Evolutionary conservation across 192 early-diverging fungal species (phyloP).

Genomic region (Dissophora ornata): DNA sequence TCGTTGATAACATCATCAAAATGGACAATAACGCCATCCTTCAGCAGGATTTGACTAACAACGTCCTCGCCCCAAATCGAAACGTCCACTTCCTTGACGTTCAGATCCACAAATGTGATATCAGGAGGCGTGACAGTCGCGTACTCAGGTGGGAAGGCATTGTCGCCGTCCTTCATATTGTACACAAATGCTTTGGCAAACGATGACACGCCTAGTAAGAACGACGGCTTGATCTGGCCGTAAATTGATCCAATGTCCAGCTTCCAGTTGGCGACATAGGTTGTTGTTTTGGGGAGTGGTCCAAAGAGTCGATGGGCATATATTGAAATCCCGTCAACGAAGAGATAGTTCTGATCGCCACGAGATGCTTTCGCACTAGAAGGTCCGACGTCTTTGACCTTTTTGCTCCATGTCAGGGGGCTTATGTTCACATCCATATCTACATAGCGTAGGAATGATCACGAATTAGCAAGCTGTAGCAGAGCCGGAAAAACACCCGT

Average conservation of each 20-base stretch:
- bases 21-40: constrained; percentile 71
- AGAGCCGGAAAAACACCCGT: too few relatives aligned
- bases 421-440: constrained; percentile 70
- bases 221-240: constrained; percentile 74
- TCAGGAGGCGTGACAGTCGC: constrained; percentile 60
- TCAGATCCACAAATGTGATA: constrained; percentile 69
- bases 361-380: constrained; percentile 42
- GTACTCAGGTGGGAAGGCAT: constrained; percentile 64
- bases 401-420: constrained; percentile 64
- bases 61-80: constrained; percentile 67
- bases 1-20: constrained; percentile 73
- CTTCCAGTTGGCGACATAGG: constrained; percentile 79
- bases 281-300: constrained; percentile 68
- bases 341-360: constrained; percentile 61
- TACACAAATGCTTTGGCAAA: constrained; percentile 71
- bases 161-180: constrained; percentile 75
- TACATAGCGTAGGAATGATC: constrained; percentile 5
- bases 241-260: constrained; percentile 69
- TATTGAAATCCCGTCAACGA: constrained; percentile 64
- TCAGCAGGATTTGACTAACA: constrained; percentile 60
- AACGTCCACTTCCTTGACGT: constrained; percentile 67
- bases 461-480: too few relatives aligned
- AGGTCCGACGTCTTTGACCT: constrained; percentile 9
- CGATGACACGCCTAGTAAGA: constrained; percentile 61
- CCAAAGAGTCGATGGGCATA: constrained; percentile 78